A percentile compares a stretch with the other conserved stretches of the same genome.
phyloP scores from a whole-genome alignment of 2,329 filamentous ascomycete genomes.

The Orbilia ellipsospora region DNA sequence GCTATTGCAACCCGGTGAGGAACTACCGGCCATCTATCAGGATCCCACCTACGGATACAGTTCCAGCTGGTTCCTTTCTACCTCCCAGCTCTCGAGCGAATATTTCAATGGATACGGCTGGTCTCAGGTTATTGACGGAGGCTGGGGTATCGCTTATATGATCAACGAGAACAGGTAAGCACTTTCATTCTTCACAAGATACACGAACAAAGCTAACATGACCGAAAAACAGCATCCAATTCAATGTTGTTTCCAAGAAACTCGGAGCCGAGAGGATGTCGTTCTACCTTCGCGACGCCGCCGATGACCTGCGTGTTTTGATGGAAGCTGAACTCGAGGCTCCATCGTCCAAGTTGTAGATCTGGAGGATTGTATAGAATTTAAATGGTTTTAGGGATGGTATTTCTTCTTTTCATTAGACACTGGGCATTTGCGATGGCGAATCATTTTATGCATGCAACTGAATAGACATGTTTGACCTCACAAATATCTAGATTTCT shows the following conservation, averaged over 20 bases:
- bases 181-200: background rate
- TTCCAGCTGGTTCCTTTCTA: constrained; percentile 87
- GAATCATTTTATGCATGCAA: constrained; percentile 25
- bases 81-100: constrained; percentile 90
- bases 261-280: constrained; percentile 92
- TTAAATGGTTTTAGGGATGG: constrained; percentile 17
- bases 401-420: constrained; percentile 13
- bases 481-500: constrained; percentile 43
- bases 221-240: constrained; percentile 77
- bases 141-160: constrained; percentile 99
- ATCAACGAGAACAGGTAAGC: constrained; percentile 94
- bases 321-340: constrained; percentile 81
- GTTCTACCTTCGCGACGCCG: constrained; percentile 94
- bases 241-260: constrained; percentile 96
- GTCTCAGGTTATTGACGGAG: constrained; percentile 96
- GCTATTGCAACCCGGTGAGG: constrained; percentile 81
- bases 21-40: constrained; percentile 82
- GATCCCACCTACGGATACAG: constrained; percentile 89
- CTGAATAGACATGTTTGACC: constrained; percentile 34
- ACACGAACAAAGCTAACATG: constrained; percentile 57
- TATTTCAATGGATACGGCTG: constrained; percentile 99
- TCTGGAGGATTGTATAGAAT: constrained; percentile 12
- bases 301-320: constrained; percentile 86
- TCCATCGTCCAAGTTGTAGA: constrained; percentile 87
- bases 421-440: constrained; percentile 51